These are phyloP conservation scores for Dioscorea alata DNA, from an alignment of 106 monocot genomes.

Conservation along the genomic window DNA sequence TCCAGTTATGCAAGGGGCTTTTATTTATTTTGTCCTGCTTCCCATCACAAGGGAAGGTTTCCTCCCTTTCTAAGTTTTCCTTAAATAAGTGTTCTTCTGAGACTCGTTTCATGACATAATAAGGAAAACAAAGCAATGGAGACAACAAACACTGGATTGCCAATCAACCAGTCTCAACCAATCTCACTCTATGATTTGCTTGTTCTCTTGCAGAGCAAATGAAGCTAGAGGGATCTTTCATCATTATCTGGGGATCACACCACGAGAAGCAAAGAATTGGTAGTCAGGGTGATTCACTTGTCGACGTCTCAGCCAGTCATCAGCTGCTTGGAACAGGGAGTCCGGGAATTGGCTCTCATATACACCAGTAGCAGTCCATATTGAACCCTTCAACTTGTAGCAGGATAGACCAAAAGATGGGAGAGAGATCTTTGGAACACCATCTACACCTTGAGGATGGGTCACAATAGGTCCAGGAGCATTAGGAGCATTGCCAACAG, in stretches of 20 bases:
- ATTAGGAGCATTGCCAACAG: not conserved
- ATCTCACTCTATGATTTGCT: too few relatives aligned
- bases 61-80: too few relatives aligned
- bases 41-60: too few relatives aligned
- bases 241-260: slow-evolving; percentile 3
- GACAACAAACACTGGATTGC: too few relatives aligned
- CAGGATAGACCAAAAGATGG: slow-evolving; percentile 36
- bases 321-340: slow-evolving; percentile 37
- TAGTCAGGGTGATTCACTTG: slow-evolving; percentile 49
- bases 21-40: too few relatives aligned
- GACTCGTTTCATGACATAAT: too few relatives aligned
- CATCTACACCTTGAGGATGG: slow-evolving; percentile 12
- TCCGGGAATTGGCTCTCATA: slow-evolving; percentile 15
- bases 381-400: slow-evolving; percentile 32
- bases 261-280: slow-evolving; percentile 44
- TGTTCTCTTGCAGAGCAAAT: too few relatives aligned
- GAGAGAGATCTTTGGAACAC: slow-evolving; percentile 25
- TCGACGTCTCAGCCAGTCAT: slow-evolving; percentile 31
- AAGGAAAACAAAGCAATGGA: too few relatives aligned
- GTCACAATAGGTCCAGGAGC: slow-evolving; percentile 15
- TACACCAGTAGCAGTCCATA: slow-evolving; percentile 42
- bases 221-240: too few relatives aligned
- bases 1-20: too few relatives aligned
- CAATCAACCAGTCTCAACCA: too few relatives aligned
- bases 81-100: too few relatives aligned